phyloP scores from a whole-genome alignment of 805 yeast genomes.

The Nakazawaea ernobii region DNA sequence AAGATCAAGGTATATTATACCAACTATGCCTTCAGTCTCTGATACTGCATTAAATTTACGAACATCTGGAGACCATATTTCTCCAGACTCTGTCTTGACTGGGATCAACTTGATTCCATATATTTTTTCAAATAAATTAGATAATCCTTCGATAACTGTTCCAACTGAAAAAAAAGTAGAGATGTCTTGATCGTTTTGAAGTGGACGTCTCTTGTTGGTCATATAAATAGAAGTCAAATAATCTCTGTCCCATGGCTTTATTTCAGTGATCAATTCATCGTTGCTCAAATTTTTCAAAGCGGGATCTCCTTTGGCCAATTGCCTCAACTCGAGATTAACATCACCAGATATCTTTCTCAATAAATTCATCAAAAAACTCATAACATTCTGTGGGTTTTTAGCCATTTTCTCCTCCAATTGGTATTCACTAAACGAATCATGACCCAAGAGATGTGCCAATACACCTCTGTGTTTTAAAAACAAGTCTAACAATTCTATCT shows the following conservation, averaged over 20 bases:
- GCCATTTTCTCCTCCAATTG: slow-evolving; percentile 91
- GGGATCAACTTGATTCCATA: slow-evolving; percentile 79
- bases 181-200: slow-evolving; percentile 40
- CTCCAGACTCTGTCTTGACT: slow-evolving; percentile 56
- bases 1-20: slow-evolving; percentile 82
- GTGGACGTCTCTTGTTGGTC: slow-evolving; percentile 24
- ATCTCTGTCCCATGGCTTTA: slow-evolving; percentile 93
- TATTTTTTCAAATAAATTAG: slow-evolving; percentile 58
- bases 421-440: slow-evolving; percentile 65
- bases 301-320: slow-evolving; percentile 33
- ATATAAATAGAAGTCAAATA: slow-evolving; percentile 32
- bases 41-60: slow-evolving; percentile 73
- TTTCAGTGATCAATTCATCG: slow-evolving; percentile 35
- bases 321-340: slow-evolving; percentile 54
- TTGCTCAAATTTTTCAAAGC: slow-evolving; percentile 21
- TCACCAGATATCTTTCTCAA: slow-evolving; percentile 44
- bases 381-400: slow-evolving; percentile 68
- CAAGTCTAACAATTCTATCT: slow-evolving; percentile 51
- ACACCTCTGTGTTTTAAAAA: slow-evolving; percentile 62
- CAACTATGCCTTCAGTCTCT: slow-evolving; percentile 57
- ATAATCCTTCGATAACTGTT: slow-evolving; percentile 77
- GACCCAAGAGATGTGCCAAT: slow-evolving; percentile 70
- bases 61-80: slow-evolving; percentile 86
- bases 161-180: slow-evolving; percentile 78
- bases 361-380: slow-evolving; percentile 58